Base-by-base conservation (phyloP, 2,329 filamentous ascomycete species). In the Diaporthe sp. region DNA sequence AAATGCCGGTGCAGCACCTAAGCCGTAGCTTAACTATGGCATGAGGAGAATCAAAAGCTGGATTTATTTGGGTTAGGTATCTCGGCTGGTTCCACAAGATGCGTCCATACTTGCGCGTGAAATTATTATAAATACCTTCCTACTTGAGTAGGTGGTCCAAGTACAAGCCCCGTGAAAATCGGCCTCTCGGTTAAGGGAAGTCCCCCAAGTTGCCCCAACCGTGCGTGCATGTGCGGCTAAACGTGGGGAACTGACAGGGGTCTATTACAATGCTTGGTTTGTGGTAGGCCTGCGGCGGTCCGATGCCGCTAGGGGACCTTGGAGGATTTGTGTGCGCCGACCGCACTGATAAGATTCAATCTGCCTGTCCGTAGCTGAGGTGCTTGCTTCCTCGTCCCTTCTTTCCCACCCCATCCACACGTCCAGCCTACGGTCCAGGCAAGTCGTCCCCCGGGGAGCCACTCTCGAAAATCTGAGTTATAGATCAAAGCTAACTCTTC, bases 221-320 rank as follows among this genome's bases (percentile, higher is more conserved):
- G 54, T 74, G 72, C 64, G 33, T 70, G 42, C 42, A 70, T 58
- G 72, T 47, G 33, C 28, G 30, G 64, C 33, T 64, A 45, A 54
- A 69, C 55, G 71, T 66, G 74, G 74, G 74, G 74, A 42, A 28
- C n/a, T 19, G 42, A 50, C 52, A 42, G 55, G 57, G 45, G 54
- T 54, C 28, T 17, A 42, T 69, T 54, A 40, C 28, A 52, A 52
- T 52, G 45, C 61, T 66, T 66, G 42, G 13, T 9, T 35, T n/a
- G 9, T 66, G 61, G 61, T 38, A 67, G 64, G 64, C 64, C 38
- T 52, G 25, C 28, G 30, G 66, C 35, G 67, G 54, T 60, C 74
- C 74, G 74, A 76, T 76, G 74, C 74, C 74, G 74, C 72, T 76
- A 60, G 40, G 54, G 19, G 19, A 42, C 30, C 42, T 52, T 40